Conservation (phyloP, 73 alveolate genomes). For the Paramecium tetraurelia region DNA sequence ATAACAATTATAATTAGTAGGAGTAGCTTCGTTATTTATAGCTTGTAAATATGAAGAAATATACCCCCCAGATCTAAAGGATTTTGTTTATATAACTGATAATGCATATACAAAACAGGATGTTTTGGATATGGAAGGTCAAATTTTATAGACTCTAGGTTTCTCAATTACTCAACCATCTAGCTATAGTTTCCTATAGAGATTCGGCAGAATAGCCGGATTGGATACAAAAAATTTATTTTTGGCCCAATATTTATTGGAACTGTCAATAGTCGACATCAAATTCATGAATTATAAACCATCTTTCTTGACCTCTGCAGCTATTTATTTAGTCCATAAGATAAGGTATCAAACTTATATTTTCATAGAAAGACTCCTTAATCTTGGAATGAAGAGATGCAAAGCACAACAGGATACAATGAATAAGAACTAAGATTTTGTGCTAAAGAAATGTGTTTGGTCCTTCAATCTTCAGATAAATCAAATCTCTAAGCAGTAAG, state of each 20-base stretch:
- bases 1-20: slow-evolving; percentile 71
- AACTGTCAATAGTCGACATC: slow-evolving; percentile 63
- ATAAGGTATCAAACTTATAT: slow-evolving; percentile 44
- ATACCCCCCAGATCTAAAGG: slow-evolving; percentile 77
- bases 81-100: slow-evolving; percentile 75
- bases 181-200: slow-evolving; percentile 68
- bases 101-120: slow-evolving; percentile 75
- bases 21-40: slow-evolving; percentile 77
- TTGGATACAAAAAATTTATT: slow-evolving; percentile 63
- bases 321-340: slow-evolving; percentile 45
- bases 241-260: slow-evolving; percentile 77
- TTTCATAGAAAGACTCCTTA: background rate
- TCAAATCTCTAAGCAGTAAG: slow-evolving; percentile 69
- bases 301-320: slow-evolving; percentile 65
- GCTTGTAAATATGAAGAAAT: slow-evolving; percentile 83
- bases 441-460: slow-evolving; percentile 64
- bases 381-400: slow-evolving; percentile 26
- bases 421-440: slow-evolving; percentile 60
- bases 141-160: slow-evolving; percentile 68
- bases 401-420: slow-evolving; percentile 60
- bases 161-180: slow-evolving; percentile 73
- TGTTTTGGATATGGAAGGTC: slow-evolving; percentile 75
- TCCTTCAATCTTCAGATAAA: slow-evolving; percentile 15
- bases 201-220: slow-evolving; percentile 64
- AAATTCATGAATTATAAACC: slow-evolving; percentile 67